Evolutionary conservation across 2,329 filamentous ascomycete species (phyloP).

Genomic region (Penicillium sumatraense): DNA sequence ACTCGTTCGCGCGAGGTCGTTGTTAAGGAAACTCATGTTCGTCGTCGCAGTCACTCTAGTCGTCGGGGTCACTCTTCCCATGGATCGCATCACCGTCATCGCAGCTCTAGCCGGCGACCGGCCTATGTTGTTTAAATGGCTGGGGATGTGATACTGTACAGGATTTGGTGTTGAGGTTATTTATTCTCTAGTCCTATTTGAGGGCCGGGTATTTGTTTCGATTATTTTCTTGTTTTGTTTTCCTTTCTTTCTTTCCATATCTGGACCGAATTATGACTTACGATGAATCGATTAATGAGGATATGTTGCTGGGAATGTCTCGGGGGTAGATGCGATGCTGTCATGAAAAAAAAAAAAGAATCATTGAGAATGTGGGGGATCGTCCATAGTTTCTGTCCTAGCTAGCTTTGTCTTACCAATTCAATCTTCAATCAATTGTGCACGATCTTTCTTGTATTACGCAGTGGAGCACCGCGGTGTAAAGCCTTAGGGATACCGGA

Average conservation of each 20-base stretch:
- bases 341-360: background rate
- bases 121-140: slow-evolving; percentile 33
- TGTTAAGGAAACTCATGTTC: slow-evolving; percentile 46
- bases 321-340: background rate
- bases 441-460: too few relatives aligned
- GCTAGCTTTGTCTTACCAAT: slow-evolving; percentile 1
- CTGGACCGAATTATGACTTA: slow-evolving; percentile 15
- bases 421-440: background rate
- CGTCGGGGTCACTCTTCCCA: slow-evolving; percentile 35
- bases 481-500: too few relatives aligned
- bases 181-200: background rate
- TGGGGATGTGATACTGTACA: background rate
- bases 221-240: slow-evolving; percentile 1
- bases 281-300: slow-evolving; percentile 21
- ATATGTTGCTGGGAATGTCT: slow-evolving; percentile 8
- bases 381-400: slow-evolving; percentile 1
- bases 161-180: background rate
- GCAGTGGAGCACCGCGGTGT: too few relatives aligned
- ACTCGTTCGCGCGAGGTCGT: slow-evolving; percentile 32
- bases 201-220: too few relatives aligned
- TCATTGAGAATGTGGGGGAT: background rate
- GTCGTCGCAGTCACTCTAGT: slow-evolving; percentile 40
- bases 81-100: slow-evolving; percentile 32
- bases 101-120: slow-evolving; percentile 33
- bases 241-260: too few relatives aligned